Evolutionary conservation across 2,329 filamentous ascomycete genomes (phyloP), one percentile per base, ranked within the genome.

Genomic region (Stylonectria norvegica): DNA sequence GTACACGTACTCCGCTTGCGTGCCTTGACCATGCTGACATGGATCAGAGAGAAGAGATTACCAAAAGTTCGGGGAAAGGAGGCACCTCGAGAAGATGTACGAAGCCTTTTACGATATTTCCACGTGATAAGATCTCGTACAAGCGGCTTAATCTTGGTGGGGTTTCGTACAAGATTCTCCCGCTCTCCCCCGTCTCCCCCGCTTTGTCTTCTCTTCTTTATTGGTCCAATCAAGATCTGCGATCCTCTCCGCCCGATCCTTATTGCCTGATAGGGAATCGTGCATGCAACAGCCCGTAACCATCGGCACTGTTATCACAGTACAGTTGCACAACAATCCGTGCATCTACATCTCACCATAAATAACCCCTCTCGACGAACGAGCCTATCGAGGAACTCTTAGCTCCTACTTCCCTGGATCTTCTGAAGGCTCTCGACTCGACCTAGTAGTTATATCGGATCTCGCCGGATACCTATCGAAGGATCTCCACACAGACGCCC

Each of bases 1-100:
- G 29, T 34, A 20, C 37, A 40, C 10, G 36, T 39, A 18, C 29
- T 30, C 4, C 36, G 14, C 28, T 32, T 23, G 16, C 31, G 31
- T 23, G 31, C 31, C 20, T 31, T 40, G 29, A 30, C 7, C 27
- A 34, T 30, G 9, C 27, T 30, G 27, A n/a, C n/a, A n/a, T n/a
- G n/a, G n/a, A 30, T 30, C 14, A 6, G 27, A 30, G 14, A 30
- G 27, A 15, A 30, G 15, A 30, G 27, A 30, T 9, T 9, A 15
- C 27, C 27, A 30, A 14, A 30, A 10, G 27, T 30, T 30, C 8
- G 27, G 8, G 27, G 27, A 30, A 15, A 30, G 14, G 27, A 30
- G 14, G 27, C 9, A 15, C 8, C 14, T 10, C n/a, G n/a, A 6
- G 27, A 15, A 30, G 27, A 30, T 30, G 27, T 30, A 30, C 27